Evolutionary conservation across 1,284 basidiomycete genomes (phyloP), one percentile per base, ranked within the genome.

Genomic region (Ustilago nuda): DNA sequence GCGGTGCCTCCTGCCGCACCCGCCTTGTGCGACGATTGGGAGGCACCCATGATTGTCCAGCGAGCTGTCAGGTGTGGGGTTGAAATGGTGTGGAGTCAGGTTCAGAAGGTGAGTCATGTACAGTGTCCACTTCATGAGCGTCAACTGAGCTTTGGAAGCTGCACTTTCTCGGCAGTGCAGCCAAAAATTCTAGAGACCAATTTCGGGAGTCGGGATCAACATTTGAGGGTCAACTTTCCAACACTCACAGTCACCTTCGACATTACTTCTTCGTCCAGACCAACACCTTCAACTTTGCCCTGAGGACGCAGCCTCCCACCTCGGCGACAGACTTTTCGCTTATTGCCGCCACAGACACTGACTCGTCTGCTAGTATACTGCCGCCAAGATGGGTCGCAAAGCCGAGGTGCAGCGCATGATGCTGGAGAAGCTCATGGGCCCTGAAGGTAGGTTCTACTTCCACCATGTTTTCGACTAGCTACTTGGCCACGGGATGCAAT

Each of bases 391-490:
- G 84, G 84, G 84, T 56, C 68, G 84, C 37, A 85, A 84, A 57
- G 82, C 84, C 57, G 93, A 95, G 87, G 93, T 94, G 91, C 94
- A 95, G 88, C 90, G 94, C 77, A 94, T 94, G 90, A 91, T 94
- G 86, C 88, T 95, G 59, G 93, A 95, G 90, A 85, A 86, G 80
- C 79, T 87, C 65, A 87, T 87, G 87, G 87, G 87, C 27, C 63
- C 65, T 15, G 68, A 70, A 27, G 73, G 76, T 81, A 54, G 17
- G 72, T 69, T 45, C 11, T 11, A 7, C 43, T 6, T 19, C 9
- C n/a, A 19, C 7, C 7, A 45, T 27, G 23, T 27, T 27, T 27
- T 27, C 23, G 23, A 27, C 23, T 27, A 27, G 23, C 23, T 27
- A 27, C 23, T 27, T 27, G 23, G 23, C 23, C 23, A 27, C 23